phyloP scores from a whole-genome alignment of 495 filamentous ascomycete species.

The Glutinoglossum americanum region DNA sequence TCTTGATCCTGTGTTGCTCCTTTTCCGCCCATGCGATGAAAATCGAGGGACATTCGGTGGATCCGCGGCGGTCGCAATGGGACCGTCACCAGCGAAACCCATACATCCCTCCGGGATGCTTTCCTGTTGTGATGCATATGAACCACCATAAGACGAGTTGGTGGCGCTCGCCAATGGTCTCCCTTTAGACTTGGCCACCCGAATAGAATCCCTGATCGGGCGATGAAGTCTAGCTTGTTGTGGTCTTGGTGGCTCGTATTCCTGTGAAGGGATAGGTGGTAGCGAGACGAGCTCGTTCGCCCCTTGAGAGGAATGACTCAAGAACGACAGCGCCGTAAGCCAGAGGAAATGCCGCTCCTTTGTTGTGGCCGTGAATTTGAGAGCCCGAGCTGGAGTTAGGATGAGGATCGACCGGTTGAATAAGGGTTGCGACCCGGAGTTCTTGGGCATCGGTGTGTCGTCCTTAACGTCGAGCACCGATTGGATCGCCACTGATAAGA shows the following conservation, averaged over 20 bases:
- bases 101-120: constrained; percentile 3
- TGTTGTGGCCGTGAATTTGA: constrained; percentile 79
- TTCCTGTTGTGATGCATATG: not conserved
- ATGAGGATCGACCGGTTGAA: constrained; percentile 94
- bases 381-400: constrained; percentile 73
- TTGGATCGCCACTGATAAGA: constrained; percentile 59
- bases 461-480: constrained; percentile 94
- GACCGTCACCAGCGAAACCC: not conserved
- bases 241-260: constrained; percentile 17
- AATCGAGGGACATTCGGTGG: constrained; percentile 67
- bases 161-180: constrained; percentile 11
- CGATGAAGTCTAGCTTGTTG: constrained; percentile 24
- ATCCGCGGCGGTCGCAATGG: constrained; percentile 31
- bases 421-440: constrained; percentile 26
- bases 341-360: constrained; percentile 84
- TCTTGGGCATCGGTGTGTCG: constrained; percentile 70
- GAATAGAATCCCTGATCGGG: constrained; percentile 76
- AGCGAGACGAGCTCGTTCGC: constrained; percentile 39
- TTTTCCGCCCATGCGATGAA: constrained; percentile 51
- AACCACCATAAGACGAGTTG: not conserved
- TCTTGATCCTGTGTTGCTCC: constrained; percentile 48
- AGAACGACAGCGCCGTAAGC: constrained; percentile 82
- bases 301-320: constrained; percentile 62
- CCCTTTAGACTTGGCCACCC: constrained; percentile 62
- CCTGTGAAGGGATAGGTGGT: constrained; percentile 32